phyloP scores from a whole-genome alignment of 139 green algal genomes.

The Haematococcus sp. region DNA sequence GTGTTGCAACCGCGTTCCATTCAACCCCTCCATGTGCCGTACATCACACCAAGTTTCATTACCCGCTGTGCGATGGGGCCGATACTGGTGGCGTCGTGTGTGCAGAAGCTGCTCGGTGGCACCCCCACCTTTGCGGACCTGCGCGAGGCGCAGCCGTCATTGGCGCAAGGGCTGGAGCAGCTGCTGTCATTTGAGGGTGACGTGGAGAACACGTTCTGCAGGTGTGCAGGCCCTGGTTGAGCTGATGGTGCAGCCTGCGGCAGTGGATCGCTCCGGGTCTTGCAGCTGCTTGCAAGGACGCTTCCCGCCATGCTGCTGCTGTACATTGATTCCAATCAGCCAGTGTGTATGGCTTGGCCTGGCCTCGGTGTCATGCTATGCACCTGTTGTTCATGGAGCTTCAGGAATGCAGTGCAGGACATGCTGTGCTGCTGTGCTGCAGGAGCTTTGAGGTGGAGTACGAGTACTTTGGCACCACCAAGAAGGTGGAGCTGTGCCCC shows the following conservation, averaged over 20 bases:
- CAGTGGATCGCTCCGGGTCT: too few relatives aligned
- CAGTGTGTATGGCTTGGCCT: not conserved
- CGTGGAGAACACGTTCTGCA: conserved; percentile 56
- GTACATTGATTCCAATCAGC: not conserved
- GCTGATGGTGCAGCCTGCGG: too few relatives aligned
- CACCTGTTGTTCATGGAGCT: not conserved
- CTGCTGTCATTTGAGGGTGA: conserved; percentile 68
- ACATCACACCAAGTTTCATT: too few relatives aligned
- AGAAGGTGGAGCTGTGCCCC: conserved; percentile 51
- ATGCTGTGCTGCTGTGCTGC: not conserved
- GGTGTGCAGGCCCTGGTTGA: too few relatives aligned
- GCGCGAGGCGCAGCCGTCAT: conserved; percentile 48
- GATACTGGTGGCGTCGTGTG: not conserved
- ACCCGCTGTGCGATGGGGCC: too few relatives aligned
- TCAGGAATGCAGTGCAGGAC: not conserved
- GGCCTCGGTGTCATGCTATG: too few relatives aligned
- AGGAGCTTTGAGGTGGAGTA: conserved; percentile 60
- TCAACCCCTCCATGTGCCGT: not conserved
- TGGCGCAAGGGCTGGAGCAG: conserved; percentile 61
- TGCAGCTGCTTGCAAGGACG: too few relatives aligned
- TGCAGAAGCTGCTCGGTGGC: conserved; percentile 67
- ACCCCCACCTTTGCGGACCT: conserved; percentile 51
- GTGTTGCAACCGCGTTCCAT: not conserved
- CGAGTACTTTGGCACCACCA: conserved; percentile 53
- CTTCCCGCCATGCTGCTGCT: not conserved